Evolutionary conservation across 345 rosid genomes (phyloP).

Genomic region (Syzygium grande): DNA sequence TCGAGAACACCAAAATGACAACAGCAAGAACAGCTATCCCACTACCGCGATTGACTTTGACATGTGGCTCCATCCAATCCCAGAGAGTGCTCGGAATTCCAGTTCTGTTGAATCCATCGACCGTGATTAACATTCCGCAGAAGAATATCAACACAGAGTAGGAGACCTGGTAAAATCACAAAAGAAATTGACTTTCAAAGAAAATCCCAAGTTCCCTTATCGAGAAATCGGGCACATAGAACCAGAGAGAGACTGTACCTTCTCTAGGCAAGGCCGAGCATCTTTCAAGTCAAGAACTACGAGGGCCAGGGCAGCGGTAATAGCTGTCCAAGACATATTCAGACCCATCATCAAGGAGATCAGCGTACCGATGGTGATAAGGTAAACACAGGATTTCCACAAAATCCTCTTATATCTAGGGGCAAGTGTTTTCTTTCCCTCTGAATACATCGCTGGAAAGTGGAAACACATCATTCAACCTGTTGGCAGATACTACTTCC

Average conservation of each 20-base stretch:
- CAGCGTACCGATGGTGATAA: conserved; percentile 61
- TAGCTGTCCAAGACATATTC: conserved; percentile 88
- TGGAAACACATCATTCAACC: conserved; percentile 1
- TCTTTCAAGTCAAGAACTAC: conserved; percentile 80
- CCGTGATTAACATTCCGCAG: conserved; percentile 92
- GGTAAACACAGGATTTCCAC: conserved; percentile 57
- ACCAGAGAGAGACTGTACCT: conserved; percentile 31
- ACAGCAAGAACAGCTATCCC: conserved; percentile 52
- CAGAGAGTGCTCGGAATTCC: conserved; percentile 75
- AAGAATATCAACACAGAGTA: conserved; percentile 78
- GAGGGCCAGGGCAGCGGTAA: conserved; percentile 80
- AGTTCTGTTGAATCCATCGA: conserved; percentile 77
- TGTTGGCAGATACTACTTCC: neutral
- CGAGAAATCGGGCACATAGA: neutral
- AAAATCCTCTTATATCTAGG: conserved; percentile 38
- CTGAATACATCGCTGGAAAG: neutral
- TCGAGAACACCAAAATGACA: conserved; percentile 62
- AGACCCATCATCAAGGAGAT: conserved; percentile 61
- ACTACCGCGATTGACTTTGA: conserved; percentile 29
- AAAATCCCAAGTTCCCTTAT: neutral
- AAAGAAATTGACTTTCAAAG: neutral
- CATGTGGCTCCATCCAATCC: conserved; percentile 73
- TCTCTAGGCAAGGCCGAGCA: conserved; percentile 74
- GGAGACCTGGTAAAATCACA: conserved; percentile 46
- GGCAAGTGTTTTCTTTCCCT: conserved; percentile 7